Evolutionary conservation across 352 stramenopile genomes (phyloP).

Genomic region (Blastocystis sp.): DNA sequence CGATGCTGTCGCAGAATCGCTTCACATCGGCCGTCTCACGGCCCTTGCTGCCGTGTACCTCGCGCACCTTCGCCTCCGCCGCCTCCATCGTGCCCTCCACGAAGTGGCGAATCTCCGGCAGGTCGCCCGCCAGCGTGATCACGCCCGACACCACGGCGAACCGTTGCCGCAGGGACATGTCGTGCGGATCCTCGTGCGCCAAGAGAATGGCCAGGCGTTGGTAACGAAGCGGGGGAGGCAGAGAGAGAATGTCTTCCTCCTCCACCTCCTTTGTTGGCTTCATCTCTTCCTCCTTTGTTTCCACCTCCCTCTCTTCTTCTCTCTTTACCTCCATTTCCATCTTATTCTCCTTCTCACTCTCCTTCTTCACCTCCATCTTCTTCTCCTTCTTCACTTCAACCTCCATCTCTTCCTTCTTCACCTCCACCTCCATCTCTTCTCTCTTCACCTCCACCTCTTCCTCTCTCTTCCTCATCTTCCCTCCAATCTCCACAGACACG

Average conservation of each 20-base stretch:
- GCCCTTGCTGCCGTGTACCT: not conserved
- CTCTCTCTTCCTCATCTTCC: not conserved
- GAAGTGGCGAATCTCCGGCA: not conserved
- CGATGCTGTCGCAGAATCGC: not conserved
- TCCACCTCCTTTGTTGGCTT: no score
- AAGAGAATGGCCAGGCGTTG: not conserved
- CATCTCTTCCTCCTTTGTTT: no score
- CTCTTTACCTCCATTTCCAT: no score
- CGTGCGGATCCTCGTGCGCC: not conserved
- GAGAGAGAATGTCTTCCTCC: not conserved
- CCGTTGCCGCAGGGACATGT: not conserved
- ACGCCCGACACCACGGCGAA: conserved; percentile 8
- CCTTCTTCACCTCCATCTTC: no score
- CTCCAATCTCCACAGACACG: not conserved
- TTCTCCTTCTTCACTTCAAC: no score
- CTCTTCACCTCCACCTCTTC: no score
- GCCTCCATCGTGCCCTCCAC: not conserved
- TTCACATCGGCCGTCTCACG: not conserved
- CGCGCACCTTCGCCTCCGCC: not conserved
- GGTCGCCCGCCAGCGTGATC: not conserved
- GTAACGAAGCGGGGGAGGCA: not conserved
- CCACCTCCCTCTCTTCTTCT: no score
- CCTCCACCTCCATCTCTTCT: no score
- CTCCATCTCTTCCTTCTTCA: no score
- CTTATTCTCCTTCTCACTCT: no score